Evolutionary conservation across 176 grass and related monocot species (phyloP), one percentile per base, ranked within the genome.

Genomic region (Bromus sterilis): DNA sequence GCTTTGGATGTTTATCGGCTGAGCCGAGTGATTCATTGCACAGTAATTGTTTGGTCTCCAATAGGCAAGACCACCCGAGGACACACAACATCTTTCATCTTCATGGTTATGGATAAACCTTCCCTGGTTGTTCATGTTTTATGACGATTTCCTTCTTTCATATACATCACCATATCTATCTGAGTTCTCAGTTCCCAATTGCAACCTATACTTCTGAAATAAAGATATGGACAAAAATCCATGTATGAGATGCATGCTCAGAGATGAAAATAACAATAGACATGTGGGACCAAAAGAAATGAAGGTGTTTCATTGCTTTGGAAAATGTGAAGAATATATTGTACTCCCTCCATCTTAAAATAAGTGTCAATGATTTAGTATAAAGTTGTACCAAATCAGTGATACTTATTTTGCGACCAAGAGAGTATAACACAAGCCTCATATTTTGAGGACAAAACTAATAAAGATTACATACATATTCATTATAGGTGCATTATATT

Each of bases 141-240:
- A 64, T 13, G 51, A 55, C 5, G 42, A 16, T 35, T 57, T 85
- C 77, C 82, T 67, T 24, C 71, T 61, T 80, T 44, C 72, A 7
- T 78, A 59, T 82, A 60, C 32, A 21, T 82, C 59, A n/a, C 49
- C 26, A 71, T 55, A 69, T 25, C 34, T 28, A 63, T 75, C 32
- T 25, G 41, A 16, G 1, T 36, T 28, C 23, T 76, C 1, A 11
- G 65, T 90, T 74, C 84, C 94, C 15, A 92, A 20, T 56, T 86
- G 84, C 6, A 87, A 24, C 9, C 91, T 64, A 23, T 97, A 92
- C 56, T 94, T 94, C 89, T 97, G 85, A 85, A 90, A 78, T 30
- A 60, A 87, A 83, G 59, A n/a, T 28, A 84, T 20, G 55, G 28
- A 3, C 41, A 42, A 1, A 14, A 66, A 21, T 48, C 39, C 26